Evolutionary conservation across 179 eudicot genomes (phyloP), one percentile per base, ranked within the genome.

Genomic region (Spinacia oleracea): DNA sequence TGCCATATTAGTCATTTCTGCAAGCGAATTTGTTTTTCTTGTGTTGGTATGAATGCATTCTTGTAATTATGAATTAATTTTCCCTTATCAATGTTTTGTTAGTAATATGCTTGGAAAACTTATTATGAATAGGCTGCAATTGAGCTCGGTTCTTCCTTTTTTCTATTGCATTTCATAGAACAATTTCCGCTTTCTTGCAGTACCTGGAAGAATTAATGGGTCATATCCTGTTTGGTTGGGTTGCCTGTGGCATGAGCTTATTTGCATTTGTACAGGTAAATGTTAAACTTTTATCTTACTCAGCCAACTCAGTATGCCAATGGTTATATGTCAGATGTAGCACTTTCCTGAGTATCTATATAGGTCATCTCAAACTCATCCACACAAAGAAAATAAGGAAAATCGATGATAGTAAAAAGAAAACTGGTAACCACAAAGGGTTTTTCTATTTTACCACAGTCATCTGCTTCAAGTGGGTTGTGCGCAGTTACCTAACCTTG

Each of bases 131-230:
- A 12, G 34, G 6, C 15, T 69, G 18, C 6, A 8, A 23, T 69
- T 42, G 21, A 68, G 23, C 23, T 69, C 40, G 3, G 6, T 9
- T 59, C 23, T 42, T 43, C 21, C 53, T 42, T 43, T 14, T 69
- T 42, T 43, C 12, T 12, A 9, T 21, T 68, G 29, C 43, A 73
- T 2, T 20, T 34, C 15, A 51, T 23, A 14, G 50, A 15, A 3
- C 8, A 18, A 27, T 15, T 58, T 70, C 38, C 50, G 20, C 66
- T 74, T 77, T 82, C 40, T 35, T 81, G 87, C 90, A 96, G 99
- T 93, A 90, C 81, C 80, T 96, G 83, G 98, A 92, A 77, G 94
- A 93, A 85, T 92, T 96, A 76, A 89, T 93, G 80, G 98, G 93
- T 70, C 86, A 88, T 56, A 86, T 96, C 82, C 72, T 96, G 64